phyloP scores from a whole-genome alignment of 1,139 yeast species.

The Saccharomycopsis hybrid region DNA sequence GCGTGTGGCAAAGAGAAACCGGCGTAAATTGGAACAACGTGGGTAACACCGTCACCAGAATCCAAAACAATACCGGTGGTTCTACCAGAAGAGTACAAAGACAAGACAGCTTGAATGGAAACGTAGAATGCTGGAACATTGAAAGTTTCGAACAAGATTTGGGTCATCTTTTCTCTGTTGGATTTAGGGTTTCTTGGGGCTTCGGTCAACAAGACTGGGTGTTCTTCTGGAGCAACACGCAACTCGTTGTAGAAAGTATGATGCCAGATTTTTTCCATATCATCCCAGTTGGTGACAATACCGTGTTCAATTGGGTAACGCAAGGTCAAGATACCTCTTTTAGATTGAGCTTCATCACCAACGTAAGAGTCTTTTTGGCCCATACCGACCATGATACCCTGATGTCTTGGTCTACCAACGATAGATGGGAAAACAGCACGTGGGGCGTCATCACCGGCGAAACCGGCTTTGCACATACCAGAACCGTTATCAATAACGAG shows the following conservation, averaged over 20 bases:
- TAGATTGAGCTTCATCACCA: constrained; percentile 99
- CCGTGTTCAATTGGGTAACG: constrained; percentile 99
- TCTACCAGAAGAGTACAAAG: constrained; percentile 98
- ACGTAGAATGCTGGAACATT: constrained; percentile 99
- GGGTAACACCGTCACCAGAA: constrained; percentile 99
- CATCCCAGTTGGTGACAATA: constrained; percentile 99
- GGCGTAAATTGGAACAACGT: constrained; percentile 99
- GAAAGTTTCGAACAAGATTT: constrained; percentile 97
- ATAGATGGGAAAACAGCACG: constrained; percentile 99
- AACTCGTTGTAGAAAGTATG: constrained; percentile 96
- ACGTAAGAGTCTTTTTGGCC: constrained; percentile 99
- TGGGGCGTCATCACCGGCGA: constrained; percentile 99
- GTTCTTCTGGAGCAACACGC: constrained; percentile 99
- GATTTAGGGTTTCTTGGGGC: constrained; percentile 99
- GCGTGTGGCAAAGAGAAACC: constrained; percentile 99
- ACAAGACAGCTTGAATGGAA: constrained; percentile 96
- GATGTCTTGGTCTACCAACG: constrained; percentile 99
- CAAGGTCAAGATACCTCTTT: constrained; percentile 98
- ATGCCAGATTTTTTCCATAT: constrained; percentile 99
- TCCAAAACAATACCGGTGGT: constrained; percentile 99
- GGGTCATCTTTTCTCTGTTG: constrained; percentile 99
- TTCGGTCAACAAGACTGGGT: constrained; percentile 96
- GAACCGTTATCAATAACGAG: constrained; percentile 99
- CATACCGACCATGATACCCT: constrained; percentile 99
- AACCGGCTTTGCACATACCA: constrained; percentile 99